phyloP scores from a whole-genome alignment of 148 eudicot genomes.

The Simmondsia chinensis region DNA sequence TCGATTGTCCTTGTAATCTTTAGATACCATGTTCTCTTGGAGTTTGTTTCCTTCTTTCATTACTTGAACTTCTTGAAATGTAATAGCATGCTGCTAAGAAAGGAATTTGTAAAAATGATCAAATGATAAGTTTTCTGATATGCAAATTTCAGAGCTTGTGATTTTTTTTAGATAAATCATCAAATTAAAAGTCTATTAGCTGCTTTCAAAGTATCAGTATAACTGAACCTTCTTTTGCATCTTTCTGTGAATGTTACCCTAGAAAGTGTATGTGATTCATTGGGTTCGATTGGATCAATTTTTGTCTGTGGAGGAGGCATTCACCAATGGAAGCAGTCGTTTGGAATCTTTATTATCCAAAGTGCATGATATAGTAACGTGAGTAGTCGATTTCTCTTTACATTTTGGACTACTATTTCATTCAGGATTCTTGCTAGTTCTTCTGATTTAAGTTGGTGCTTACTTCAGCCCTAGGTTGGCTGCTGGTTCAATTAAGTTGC shows the following conservation, averaged over 20 bases:
- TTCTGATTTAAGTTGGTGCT: constrained; percentile 8
- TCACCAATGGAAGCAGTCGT: constrained; percentile 45
- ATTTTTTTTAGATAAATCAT: too few relatives aligned
- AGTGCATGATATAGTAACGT: constrained; percentile 73
- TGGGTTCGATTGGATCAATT: constrained; percentile 84
- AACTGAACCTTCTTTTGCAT: not conserved
- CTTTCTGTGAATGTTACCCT: constrained; percentile 5
- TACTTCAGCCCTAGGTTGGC: constrained; percentile 67
- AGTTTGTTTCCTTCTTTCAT: too few relatives aligned
- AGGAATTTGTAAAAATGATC: too few relatives aligned
- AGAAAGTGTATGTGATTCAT: constrained; percentile 78
- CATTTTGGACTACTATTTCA: not conserved
- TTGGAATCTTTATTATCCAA: constrained; percentile 60
- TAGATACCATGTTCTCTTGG: too few relatives aligned
- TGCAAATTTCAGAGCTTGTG: too few relatives aligned
- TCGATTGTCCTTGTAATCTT: too few relatives aligned
- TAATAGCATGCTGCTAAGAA: too few relatives aligned
- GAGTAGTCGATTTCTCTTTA: constrained; percentile 17
- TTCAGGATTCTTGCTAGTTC: not conserved
- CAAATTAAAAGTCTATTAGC: not conserved
- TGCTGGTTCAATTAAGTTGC: constrained; percentile 57
- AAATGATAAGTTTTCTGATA: too few relatives aligned
- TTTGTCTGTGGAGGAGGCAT: constrained; percentile 72
- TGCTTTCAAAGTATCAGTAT: not conserved
- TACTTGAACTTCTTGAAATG: too few relatives aligned